Conservation (phyloP, 2,329 filamentous ascomycete species). For the Didymosphaeria variabile region DNA sequence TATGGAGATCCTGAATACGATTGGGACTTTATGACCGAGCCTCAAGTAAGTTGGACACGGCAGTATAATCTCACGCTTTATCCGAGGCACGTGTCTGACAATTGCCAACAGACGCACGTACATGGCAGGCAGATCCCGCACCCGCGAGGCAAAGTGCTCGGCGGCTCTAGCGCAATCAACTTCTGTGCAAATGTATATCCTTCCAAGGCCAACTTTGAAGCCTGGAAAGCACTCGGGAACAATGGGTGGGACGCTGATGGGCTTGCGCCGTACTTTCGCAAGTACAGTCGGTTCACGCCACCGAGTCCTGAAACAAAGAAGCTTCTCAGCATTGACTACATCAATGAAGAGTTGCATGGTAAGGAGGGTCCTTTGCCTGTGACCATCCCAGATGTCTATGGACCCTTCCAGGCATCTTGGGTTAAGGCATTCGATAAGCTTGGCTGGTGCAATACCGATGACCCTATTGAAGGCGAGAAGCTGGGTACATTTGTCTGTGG, state of each 20-base stretch:
- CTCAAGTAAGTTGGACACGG: constrained; percentile 21
- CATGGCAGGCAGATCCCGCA: constrained; percentile 28
- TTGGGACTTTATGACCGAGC: constrained; percentile 31
- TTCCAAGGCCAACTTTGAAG: constrained; percentile 26
- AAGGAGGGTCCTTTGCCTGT: no score
- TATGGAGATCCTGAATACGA: constrained; percentile 23
- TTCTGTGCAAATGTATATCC: constrained; percentile 25
- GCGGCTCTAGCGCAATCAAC: constrained; percentile 31
- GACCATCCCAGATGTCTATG: no score
- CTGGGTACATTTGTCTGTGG: no score
- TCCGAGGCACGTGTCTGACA: constrained; percentile 35
- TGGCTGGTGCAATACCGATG: no score
- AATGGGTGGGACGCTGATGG: constrained; percentile 58
- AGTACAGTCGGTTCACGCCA: no score
- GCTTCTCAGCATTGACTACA: no score
- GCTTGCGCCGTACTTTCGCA: no score
- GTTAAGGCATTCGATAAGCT: no score
- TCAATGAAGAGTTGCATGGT: no score
- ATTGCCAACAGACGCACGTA: constrained; percentile 39
- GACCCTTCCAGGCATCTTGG: no score
- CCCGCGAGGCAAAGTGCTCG: constrained; percentile 30
- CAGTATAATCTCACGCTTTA: background rate
- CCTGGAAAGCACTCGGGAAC: constrained; percentile 60
- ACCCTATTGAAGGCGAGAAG: no score
- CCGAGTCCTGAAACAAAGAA: no score